Evolutionary conservation across 768 basidiomycete genomes (phyloP), one percentile per base, ranked within the genome.

Genomic region (Phylloporus sp.): DNA sequence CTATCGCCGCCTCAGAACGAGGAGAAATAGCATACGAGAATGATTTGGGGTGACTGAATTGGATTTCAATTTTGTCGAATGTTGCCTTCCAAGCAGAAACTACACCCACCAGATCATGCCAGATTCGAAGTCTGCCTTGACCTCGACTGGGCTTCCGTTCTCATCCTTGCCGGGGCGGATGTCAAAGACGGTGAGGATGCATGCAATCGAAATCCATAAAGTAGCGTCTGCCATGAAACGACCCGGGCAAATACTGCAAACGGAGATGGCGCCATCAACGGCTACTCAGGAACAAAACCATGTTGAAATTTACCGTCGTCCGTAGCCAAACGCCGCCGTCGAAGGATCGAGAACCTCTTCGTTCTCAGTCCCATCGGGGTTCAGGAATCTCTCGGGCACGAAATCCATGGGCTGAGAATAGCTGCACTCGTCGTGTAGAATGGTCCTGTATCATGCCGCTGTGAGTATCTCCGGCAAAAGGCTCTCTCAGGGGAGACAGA

Each of bases 181-280:
- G 31, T 68, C 47, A 35, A 66, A 66, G 12, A 61, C 65, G n/a
- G 55, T 59, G 36, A 66, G 59, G 24, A 66, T 57, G 32, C 64
- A 66, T n/a, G 64, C 65, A 23, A 66, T 64, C 13, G 65, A 66
- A 31, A 66, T 68, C 59, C 70, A 72, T 38, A 77, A 47, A 23
- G 70, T 73, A 0, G 72, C 63, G 23, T 76, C 73, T 5, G 74
- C 77, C 53, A 80, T 68, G 53, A 73, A 63, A 39, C 70, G 65
- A 4, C 78, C 79, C 11, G 78, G 74, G 47, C 77, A 78, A 6
- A 73, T 63, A 10, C 65, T 66, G 10, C 12, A n/a, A 7, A 29
- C 15, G 35, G n/a, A n/a, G 5, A 29, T 16, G 35, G n/a, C 9
- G 9, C 1, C 24, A n/a, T 63, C 27, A 58, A 15, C 3, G 32